A percentile compares a stretch with the other conserved stretches of the same genome.
These are phyloP conservation scores for Ramaria sp. DNA, from an alignment of 768 basidiomycete species.

Conservation along the genomic window DNA sequence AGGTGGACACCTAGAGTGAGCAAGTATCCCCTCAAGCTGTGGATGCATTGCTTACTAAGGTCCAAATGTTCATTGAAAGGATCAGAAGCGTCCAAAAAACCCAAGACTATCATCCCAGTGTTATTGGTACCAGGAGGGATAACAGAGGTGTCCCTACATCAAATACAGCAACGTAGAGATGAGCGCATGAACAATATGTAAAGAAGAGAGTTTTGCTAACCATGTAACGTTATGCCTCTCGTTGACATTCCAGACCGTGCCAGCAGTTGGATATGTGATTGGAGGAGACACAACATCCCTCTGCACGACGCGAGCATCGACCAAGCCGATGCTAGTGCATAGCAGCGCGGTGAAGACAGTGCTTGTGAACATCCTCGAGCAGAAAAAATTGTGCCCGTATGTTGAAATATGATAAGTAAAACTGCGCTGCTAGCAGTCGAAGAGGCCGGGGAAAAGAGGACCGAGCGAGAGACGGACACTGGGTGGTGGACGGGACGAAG, in stretches of 20 bases:
- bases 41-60: conserved; percentile 25
- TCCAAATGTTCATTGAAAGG: conserved; percentile 39
- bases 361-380: background rate
- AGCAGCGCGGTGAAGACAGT: background rate
- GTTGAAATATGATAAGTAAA: background rate
- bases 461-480: background rate
- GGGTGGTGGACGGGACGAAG: background rate
- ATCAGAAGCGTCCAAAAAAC: conserved; percentile 26
- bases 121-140: conserved; percentile 29
- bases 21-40: background rate
- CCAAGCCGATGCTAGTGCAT: background rate
- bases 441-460: background rate
- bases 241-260: conserved; percentile 27
- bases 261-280: conserved; percentile 28
- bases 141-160: conserved; percentile 24
- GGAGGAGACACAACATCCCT: conserved; percentile 29
- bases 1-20: conserved; percentile 6
- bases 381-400: background rate
- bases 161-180: background rate
- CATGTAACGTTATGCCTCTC: conserved; percentile 31
- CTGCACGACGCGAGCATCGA: background rate
- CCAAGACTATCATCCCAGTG: conserved; percentile 36
- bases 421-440: background rate
- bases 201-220: conserved; percentile 15
- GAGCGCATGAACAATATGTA: too few relatives aligned